Percentiles rank a stretch among this genome's conserved stretches.
These are phyloP conservation scores for Xylaria intraflava DNA, from an alignment of 495 filamentous ascomycete genomes.

Conservation along the genomic window DNA sequence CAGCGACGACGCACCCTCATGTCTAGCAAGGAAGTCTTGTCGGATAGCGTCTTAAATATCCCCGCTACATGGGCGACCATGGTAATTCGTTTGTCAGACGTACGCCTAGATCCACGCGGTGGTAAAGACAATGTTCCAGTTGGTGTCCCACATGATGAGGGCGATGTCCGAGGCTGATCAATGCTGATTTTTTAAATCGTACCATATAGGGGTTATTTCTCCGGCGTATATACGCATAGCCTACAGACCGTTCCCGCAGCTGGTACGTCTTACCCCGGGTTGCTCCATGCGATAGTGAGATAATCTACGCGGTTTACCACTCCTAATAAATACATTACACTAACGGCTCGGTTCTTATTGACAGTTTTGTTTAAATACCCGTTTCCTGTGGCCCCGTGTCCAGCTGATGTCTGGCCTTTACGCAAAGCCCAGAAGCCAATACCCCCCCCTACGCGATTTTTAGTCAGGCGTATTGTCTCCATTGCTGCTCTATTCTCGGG, in stretches of 20 bases:
- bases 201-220: not conserved
- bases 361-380: not conserved
- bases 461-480: not conserved
- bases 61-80: not conserved
- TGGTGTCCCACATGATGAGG: not conserved
- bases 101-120: not conserved
- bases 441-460: not conserved
- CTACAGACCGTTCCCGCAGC: not conserved
- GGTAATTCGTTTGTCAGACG: not conserved
- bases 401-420: not conserved
- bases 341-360: not conserved
- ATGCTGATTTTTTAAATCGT: not conserved
- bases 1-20: not conserved
- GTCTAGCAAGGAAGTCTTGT: not conserved
- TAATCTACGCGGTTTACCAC: not conserved
- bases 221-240: not conserved
- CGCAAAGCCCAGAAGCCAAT: not conserved
- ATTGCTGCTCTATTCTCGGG: not conserved
- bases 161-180: not conserved
- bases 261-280: not conserved
- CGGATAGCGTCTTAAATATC: not conserved
- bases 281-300: not conserved
- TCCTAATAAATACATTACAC: not conserved
- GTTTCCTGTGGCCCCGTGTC: not conserved
- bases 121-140: constrained; percentile 1